Evolutionary conservation across 164 flowering plant species (phyloP).

Genomic region (Houttuynia cordata): DNA sequence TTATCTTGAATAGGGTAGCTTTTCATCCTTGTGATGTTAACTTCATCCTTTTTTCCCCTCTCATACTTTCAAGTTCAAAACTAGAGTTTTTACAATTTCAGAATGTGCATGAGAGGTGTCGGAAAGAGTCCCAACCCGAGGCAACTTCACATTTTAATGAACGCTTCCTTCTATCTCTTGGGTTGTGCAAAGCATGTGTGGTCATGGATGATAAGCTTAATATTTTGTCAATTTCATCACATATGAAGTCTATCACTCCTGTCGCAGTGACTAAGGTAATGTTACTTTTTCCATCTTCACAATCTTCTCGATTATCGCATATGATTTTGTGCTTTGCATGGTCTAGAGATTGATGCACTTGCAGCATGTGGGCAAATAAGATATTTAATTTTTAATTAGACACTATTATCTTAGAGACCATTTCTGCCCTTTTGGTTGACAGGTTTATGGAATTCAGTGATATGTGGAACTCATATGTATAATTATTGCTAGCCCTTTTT

Average conservation of each 20-base stretch:
- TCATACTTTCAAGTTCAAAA: background rate
- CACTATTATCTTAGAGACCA: too few relatives aligned
- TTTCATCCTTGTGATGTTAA: too few relatives aligned
- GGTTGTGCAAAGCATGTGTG: constrained; percentile 84
- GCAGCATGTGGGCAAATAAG: background rate
- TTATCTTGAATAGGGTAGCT: too few relatives aligned
- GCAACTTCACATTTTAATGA: constrained; percentile 88
- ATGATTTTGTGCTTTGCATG: background rate
- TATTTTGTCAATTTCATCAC: constrained; percentile 81
- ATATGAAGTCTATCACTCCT: constrained; percentile 60
- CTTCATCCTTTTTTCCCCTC: too few relatives aligned
- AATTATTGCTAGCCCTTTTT: too few relatives aligned
- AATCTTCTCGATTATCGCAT: background rate
- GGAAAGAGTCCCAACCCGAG: constrained; percentile 81
- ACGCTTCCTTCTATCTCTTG: constrained; percentile 80
- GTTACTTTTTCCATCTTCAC: background rate
- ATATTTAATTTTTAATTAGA: too few relatives aligned
- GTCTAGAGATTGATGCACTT: background rate
- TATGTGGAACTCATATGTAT: too few relatives aligned
- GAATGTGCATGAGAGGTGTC: constrained; percentile 96
- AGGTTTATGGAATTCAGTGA: too few relatives aligned
- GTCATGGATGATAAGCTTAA: constrained; percentile 92
- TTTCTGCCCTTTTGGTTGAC: too few relatives aligned
- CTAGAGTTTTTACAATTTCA: constrained; percentile 12
- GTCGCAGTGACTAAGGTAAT: constrained; percentile 54